These are phyloP conservation scores for Teratosphaeria viscida DNA, from an alignment of 2,329 filamentous ascomycete genomes.

Conservation along the genomic window DNA sequence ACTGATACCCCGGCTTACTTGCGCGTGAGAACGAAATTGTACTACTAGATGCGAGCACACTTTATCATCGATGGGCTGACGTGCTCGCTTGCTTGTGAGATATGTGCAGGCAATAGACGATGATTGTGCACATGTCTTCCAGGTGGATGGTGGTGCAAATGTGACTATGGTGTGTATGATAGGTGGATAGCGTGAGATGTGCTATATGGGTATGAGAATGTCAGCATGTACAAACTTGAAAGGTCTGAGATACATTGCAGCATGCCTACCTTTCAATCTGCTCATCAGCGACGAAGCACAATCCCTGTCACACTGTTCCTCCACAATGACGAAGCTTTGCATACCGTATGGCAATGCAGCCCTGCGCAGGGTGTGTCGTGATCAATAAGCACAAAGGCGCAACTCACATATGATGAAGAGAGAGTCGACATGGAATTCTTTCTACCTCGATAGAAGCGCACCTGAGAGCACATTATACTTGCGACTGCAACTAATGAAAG, in stretches of 20 bases:
- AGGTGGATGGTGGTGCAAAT: background rate
- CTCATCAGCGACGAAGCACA: background rate
- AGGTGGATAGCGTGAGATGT: background rate
- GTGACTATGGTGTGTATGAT: background rate
- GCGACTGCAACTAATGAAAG: background rate
- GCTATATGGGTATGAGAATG: background rate
- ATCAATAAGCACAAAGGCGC: too few relatives aligned
- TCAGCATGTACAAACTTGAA: background rate
- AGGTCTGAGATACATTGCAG: background rate
- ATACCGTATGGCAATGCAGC: background rate
- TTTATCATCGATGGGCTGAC: background rate
- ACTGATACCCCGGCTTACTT: background rate
- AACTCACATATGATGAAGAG: background rate
- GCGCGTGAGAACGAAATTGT: background rate
- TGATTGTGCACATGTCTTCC: background rate
- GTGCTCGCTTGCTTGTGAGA: background rate
- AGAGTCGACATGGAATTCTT: background rate
- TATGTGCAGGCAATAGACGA: background rate
- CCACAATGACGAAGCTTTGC: background rate
- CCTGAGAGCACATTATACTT: background rate
- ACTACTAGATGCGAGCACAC: background rate
- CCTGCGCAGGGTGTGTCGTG: background rate
- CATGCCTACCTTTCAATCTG: background rate
- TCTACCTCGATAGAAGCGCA: background rate
- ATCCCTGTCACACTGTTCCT: background rate